Base-by-base conservation (phyloP, 805 yeast genomes). In the Metschnikowia similis region DNA sequence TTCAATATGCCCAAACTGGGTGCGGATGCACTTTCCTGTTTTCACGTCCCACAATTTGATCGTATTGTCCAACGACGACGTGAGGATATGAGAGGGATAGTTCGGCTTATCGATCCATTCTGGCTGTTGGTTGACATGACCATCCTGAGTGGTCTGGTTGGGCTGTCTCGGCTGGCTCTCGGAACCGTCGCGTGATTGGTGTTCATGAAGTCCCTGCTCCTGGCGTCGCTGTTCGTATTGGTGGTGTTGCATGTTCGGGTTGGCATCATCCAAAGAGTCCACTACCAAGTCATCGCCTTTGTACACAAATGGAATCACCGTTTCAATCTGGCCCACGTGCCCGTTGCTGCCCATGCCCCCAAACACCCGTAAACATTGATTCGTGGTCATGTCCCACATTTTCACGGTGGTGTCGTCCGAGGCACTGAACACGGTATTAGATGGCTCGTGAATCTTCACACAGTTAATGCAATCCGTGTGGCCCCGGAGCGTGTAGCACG, bases 1-100 rank as follows among this genome's bases (percentile, higher is more conserved):
- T 68, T 94, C 98, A 48, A 92, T 89, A 64, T 94, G 99, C 2
- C 99, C 99, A 71, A 92, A 94, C 66, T 94, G 92, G 0, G 99
- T 94, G 50, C 97, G 77, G 9, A 90, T 81, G 63, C 98, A 92
- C 65, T 83, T 81, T 3, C 97, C 97, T 0, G 94, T 82, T 54
- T 75, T 75, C 30, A 90, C 85, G 58, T 89, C 95, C 97, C 97
- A 91, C 43, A 92, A 67, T 65, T 91, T 89, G 66, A 91, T 89
- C 6, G 97, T 91, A 67, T 90, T 90, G 66, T 91, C 98, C 52
- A 92, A 72, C 0, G 97, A 89, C 13, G 95, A 89, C 0, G 97
- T 85, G 27, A 91, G 69, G 49, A 91, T 66, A 67, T 92, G 96
- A 0, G 96, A 85, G 11, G 97, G 97, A 51, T 81, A 81, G 45